Evolutionary conservation across 768 basidiomycete species (phyloP).

Genomic region (Termitomyces sp.): DNA sequence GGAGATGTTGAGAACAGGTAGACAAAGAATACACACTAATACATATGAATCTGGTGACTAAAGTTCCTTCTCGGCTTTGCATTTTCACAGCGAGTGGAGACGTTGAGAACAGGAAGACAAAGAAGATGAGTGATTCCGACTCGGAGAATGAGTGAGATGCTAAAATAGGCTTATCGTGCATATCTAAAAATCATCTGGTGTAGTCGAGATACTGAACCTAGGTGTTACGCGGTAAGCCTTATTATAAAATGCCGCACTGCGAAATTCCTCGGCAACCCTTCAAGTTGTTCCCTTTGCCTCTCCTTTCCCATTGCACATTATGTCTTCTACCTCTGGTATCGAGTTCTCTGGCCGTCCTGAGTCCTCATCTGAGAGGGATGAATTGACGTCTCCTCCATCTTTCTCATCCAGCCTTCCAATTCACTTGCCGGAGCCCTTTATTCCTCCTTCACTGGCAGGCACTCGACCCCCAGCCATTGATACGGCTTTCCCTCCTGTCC

Average conservation of each 20-base stretch:
- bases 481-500: not conserved
- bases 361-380: not conserved
- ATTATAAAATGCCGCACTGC: not conserved
- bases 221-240: not conserved
- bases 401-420: not conserved
- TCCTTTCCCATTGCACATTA: not conserved
- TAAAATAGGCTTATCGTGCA: no score
- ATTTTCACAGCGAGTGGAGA: no score
- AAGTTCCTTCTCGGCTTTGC: no score
- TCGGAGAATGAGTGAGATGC: no score
- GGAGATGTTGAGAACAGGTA: no score
- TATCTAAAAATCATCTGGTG: no score
- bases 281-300: no score
- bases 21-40: no score
- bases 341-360: not conserved
- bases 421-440: slow-evolving; percentile 1
- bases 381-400: not conserved
- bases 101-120: no score
- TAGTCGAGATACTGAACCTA: no score
- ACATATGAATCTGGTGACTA: no score
- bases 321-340: not conserved
- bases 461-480: not conserved
- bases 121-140: no score
- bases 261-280: not conserved
- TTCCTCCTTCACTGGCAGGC: slow-evolving; percentile 6